These are phyloP conservation scores for Calonectria honghensis DNA, from an alignment of 2,329 filamentous ascomycete species.

Conservation along the genomic window DNA sequence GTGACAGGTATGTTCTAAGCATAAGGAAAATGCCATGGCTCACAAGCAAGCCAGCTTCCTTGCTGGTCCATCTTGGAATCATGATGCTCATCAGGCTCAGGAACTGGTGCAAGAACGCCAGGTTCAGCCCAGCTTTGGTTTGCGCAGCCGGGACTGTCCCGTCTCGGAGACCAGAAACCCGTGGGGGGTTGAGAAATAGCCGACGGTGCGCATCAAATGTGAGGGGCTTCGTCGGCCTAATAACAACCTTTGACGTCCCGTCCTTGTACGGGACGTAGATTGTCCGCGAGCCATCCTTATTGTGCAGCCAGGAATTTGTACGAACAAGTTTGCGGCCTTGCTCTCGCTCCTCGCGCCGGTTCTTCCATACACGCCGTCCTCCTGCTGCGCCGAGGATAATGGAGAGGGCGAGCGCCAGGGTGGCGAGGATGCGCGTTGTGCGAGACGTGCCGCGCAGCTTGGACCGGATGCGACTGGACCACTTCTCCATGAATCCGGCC, in stretches of 20 bases:
- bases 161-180: conserved; percentile 85
- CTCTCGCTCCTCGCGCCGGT: conserved; percentile 84
- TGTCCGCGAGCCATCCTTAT: conserved; percentile 95
- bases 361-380: conserved; percentile 85
- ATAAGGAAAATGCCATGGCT: conserved; percentile 94
- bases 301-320: conserved; percentile 92
- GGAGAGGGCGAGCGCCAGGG: conserved; percentile 83
- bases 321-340: conserved; percentile 88
- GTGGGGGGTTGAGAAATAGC: conserved; percentile 92
- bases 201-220: conserved; percentile 98
- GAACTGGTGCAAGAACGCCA: conserved; percentile 98
- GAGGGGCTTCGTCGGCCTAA: conserved; percentile 90
- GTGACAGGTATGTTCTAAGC: conserved; percentile 92
- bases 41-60: conserved; percentile 92
- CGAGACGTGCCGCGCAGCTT: conserved; percentile 79
- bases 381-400: conserved; percentile 89
- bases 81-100: conserved; percentile 97
- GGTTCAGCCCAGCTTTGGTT: conserved; percentile 94
- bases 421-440: conserved; percentile 83
- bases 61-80: conserved; percentile 96
- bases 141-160: conserved; percentile 88
- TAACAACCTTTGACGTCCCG: conserved; percentile 91
- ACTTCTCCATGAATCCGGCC: conserved; percentile 77
- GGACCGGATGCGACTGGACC: conserved; percentile 70
- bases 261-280: conserved; percentile 97